Base-by-base conservation (phyloP, 495 filamentous ascomycete species). In the Penicillium alfredii region DNA sequence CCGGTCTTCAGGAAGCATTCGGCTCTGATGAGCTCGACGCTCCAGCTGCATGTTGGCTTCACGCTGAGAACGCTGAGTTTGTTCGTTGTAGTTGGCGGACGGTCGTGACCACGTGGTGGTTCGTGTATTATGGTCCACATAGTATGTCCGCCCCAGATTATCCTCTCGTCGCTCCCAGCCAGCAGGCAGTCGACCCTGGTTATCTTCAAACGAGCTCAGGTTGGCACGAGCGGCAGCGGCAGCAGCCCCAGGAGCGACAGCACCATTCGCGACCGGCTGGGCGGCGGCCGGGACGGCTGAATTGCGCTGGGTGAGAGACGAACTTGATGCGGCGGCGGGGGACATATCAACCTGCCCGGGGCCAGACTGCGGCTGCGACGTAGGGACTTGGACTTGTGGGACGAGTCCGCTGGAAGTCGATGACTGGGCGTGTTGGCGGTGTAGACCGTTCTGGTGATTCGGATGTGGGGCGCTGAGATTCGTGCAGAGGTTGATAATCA, bases 101-200 rank as follows among this genome's bases (percentile, higher is more conserved):
- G 92, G 92, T 38, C 92, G 71, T 44, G 80, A 87, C 92, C 92
- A 98, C 33, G 90, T 98, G 8, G 92, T 98, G 30, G 89, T 88
- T 44, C 92, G 75, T 4, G 90, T 94, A 58, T 98, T 98, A 60
- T 98, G 92, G 58, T 98, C 92, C 20, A 98, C 92, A 62, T 98
- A 98, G 56, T 98, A 98, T n/a, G 89, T 97, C 49, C 92, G 80
- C 36, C 93, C 93, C 24, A 98, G 65, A 52, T 97, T 88, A 61
- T 98, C 92, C 56, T 97, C 92, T 26, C 92, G 77, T 30, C 93
- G 78, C 61, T 98, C 92, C 90, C 93, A 98, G 22, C 92, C 92
- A 33, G 84, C 80, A 13, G 92, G 92, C 44, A 98, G 64, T 55
- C 90, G 80, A 30, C 92, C 92, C 56, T 94, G 88, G 21, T 81